Base-by-base conservation (phyloP, 208 protist genomes). In the Acanthamoeba lenticulata region DNA sequence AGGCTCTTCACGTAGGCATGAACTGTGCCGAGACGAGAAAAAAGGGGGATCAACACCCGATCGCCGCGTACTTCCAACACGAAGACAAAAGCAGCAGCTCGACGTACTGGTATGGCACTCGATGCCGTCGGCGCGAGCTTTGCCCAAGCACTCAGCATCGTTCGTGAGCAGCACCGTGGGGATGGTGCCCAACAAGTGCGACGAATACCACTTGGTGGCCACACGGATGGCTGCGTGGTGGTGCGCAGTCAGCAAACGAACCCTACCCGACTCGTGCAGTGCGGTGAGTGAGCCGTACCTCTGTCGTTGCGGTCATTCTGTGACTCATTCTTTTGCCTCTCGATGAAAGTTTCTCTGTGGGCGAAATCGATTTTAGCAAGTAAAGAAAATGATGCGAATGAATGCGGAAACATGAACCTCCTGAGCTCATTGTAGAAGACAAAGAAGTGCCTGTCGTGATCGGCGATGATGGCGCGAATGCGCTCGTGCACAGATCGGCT, bases 221-320 rank as follows among this genome's bases (percentile, higher is more conserved):
- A 74, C 52, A 6, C 86, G 88, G 32, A 96, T 94, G 42, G 94
- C 94, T 95, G 83, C 19, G 27, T 45, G 72, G 36, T 79, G 24
- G 74, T 85, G 24, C 27, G 74, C 29, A 52, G 74, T n/a, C n/a
- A n/a, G n/a, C n/a, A n/a, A n/a, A n/a, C n/a, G n/a, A 38, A 72
- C 49, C 32, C 17, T 24, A 86, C 83, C 40, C 77, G 17, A 47
- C 17, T 21, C 52, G 52, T 21, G 21, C 13, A 60, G 17, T 13
- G 52, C 81, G 81, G 29, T 45, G 17, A 52, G 62, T 21, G 42
- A 94, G 90, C 7, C 77, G 88, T 93, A 49, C 94, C 94, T 74
- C 96, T 79, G 89, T 98, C 96, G 90, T 98, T 98, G 45, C 96
- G 47, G 92, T 97, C 97, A 38, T 97, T 97, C 45, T 94, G 79